A percentile compares a stretch with the other conserved stretches of the same genome.
Evolutionary conservation across 148 eudicot genomes (phyloP).

Genomic region (Pharnaceum exiguum): DNA sequence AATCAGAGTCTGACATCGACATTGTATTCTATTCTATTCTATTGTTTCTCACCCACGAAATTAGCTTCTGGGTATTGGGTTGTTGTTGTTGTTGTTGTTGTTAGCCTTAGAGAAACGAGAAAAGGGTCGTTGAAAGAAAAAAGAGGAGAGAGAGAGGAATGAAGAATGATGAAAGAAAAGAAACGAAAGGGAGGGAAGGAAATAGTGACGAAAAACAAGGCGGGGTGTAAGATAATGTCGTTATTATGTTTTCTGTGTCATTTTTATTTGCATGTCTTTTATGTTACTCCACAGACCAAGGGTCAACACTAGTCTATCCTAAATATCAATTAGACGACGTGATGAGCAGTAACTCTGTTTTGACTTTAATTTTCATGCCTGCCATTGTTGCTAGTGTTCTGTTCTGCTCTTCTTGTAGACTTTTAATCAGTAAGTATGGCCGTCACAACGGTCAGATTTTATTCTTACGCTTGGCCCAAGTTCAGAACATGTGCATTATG

Average conservation of each 20-base stretch:
- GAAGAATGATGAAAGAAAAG: conserved; percentile 8
- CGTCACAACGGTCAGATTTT: no score
- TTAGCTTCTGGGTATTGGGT: no score
- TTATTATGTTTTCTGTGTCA: conserved; percentile 1
- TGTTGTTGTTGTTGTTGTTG: no score
- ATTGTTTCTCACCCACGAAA: no score
- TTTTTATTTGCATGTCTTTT: not conserved
- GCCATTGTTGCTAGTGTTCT: not conserved
- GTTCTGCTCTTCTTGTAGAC: no score
- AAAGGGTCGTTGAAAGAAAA: conserved; percentile 1
- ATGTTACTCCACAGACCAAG: no score
- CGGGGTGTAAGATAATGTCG: conserved; percentile 26
- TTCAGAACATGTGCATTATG: no score
- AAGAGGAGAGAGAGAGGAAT: conserved; percentile 5
- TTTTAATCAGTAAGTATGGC: no score
- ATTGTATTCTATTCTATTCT: no score
- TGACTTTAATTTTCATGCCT: not conserved
- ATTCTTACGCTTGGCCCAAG: no score
- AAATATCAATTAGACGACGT: conserved; percentile 36
- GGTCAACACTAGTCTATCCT: no score
- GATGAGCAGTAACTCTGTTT: conserved; percentile 16
- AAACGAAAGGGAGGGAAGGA: not conserved
- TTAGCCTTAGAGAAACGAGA: conserved; percentile 15
- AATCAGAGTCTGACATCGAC: conserved; percentile 78
- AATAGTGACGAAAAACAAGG: conserved; percentile 17